A percentile compares a stretch with the other conserved stretches of the same genome.
These are phyloP conservation scores for Lactifluus echinatus DNA, from an alignment of 768 basidiomycete species.

Conservation along the genomic window DNA sequence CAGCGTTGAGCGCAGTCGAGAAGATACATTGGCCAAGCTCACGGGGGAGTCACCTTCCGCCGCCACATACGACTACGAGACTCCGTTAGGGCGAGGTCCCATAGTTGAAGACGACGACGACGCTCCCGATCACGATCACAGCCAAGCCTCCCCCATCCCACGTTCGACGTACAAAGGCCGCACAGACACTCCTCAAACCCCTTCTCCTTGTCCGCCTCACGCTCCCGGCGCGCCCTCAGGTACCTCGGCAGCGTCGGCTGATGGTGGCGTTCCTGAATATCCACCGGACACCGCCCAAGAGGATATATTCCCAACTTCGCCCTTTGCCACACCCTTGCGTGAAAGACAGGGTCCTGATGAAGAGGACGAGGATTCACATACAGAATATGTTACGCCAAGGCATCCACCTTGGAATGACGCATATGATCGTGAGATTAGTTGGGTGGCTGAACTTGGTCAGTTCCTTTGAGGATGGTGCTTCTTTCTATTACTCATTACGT, in stretches of 20 bases:
- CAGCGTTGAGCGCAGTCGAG: constrained; percentile 20
- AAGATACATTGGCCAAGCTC: constrained; percentile 18
- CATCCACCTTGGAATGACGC: constrained; percentile 23
- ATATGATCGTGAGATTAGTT: constrained; percentile 52
- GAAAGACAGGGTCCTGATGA: constrained; percentile 44
- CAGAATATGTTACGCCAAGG: constrained; percentile 23
- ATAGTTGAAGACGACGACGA: constrained; percentile 20
- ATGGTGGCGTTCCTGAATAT: constrained; percentile 43
- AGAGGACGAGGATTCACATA: constrained; percentile 60
- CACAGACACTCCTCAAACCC: constrained; percentile 33
- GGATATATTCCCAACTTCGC: constrained; percentile 58
- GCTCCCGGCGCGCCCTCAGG: constrained; percentile 45
- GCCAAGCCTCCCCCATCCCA: constrained; percentile 30
- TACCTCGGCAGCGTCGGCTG: constrained; percentile 38
- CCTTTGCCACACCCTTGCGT: constrained; percentile 62
- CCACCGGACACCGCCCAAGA: constrained; percentile 39
- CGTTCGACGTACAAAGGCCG: constrained; percentile 34
- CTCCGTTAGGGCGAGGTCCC: constrained; percentile 17
- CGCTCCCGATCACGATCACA: constrained; percentile 18
- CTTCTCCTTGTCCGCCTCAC: constrained; percentile 36
- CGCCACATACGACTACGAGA: constrained; percentile 14
- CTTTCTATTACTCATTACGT: neutral
- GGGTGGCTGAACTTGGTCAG: constrained; percentile 68
- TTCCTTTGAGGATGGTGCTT: constrained; percentile 3
- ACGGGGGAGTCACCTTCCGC: constrained; percentile 7